phyloP scores from a whole-genome alignment of 2,329 filamentous ascomycete species.

The Rosellinia necatrix region DNA sequence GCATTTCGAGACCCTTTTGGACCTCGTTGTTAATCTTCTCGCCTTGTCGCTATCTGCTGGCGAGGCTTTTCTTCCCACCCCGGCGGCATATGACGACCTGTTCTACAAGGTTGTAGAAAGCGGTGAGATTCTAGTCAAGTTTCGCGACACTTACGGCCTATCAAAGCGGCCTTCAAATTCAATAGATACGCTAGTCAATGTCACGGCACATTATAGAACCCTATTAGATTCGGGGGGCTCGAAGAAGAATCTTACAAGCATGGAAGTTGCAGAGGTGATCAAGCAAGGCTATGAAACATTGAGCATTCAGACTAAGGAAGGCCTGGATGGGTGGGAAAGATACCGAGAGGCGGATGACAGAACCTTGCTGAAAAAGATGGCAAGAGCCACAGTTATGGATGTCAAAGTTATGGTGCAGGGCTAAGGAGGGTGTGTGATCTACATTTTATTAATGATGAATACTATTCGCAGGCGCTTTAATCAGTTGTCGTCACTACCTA shows the following conservation, averaged over 20 bases:
- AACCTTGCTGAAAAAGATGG: slow-evolving; percentile 83
- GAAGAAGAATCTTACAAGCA: slow-evolving; percentile 69
- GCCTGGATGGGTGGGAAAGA: slow-evolving; percentile 80
- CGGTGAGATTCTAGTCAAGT: slow-evolving; percentile 79
- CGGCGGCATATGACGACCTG: slow-evolving; percentile 88
- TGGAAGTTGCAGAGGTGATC: slow-evolving; percentile 87
- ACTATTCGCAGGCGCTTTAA: not conserved
- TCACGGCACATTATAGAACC: slow-evolving; percentile 84
- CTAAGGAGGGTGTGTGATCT: slow-evolving; percentile 29
- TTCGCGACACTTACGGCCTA: slow-evolving; percentile 75
- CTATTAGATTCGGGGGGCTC: slow-evolving; percentile 57
- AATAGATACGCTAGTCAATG: slow-evolving; percentile 82
- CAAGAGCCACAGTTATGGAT: slow-evolving; percentile 73
- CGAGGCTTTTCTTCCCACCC: slow-evolving; percentile 87
- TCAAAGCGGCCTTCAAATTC: slow-evolving; percentile 65
- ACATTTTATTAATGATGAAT: slow-evolving; percentile 13
- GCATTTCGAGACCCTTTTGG: slow-evolving; percentile 74
- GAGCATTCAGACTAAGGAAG: slow-evolving; percentile 87
- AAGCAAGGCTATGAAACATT: slow-evolving; percentile 96
- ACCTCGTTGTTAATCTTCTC: slow-evolving; percentile 79
- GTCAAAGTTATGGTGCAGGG: slow-evolving; percentile 57
- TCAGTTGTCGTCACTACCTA: too few relatives aligned
- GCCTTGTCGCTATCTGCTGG: slow-evolving; percentile 84
- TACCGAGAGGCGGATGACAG: slow-evolving; percentile 89
- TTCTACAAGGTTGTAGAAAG: slow-evolving; percentile 98